A percentile compares a stretch with the other conserved stretches of the same genome.
Evolutionary conservation across 352 stramenopile species (phyloP).

Genomic region (Halophytophthora polymorphica): DNA sequence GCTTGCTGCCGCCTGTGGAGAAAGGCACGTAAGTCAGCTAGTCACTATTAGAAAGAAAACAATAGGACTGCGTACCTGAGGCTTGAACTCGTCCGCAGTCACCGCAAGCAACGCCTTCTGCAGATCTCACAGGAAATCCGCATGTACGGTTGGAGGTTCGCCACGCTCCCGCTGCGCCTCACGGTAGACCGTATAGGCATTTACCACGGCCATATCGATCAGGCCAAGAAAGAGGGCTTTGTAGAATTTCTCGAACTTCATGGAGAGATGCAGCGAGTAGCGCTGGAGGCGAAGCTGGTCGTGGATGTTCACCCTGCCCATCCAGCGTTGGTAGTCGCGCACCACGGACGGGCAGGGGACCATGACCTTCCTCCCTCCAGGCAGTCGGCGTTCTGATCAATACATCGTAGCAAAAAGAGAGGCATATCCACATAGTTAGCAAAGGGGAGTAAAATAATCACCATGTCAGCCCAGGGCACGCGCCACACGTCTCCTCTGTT

Average conservation of each 20-base stretch:
- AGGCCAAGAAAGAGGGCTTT: slow-evolving; percentile 21
- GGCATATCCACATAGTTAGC: neutral
- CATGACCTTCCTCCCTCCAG: neutral
- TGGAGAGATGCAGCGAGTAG: slow-evolving; percentile 14
- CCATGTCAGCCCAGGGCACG: neutral
- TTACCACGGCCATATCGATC: slow-evolving; percentile 18
- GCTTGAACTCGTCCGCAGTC: neutral
- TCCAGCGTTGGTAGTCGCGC: slow-evolving; percentile 11
- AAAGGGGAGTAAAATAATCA: neutral
- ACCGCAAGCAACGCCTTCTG: slow-evolving; percentile 7
- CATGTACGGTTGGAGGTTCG: slow-evolving; percentile 1
- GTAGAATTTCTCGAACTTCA: slow-evolving; percentile 13
- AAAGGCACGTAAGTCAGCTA: neutral
- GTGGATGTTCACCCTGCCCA: slow-evolving; percentile 15
- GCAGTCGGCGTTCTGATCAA: slow-evolving; percentile 6
- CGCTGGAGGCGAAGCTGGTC: slow-evolving; percentile 16
- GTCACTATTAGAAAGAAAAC: neutral
- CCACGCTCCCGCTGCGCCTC: slow-evolving; percentile 1
- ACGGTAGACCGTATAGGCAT: slow-evolving; percentile 17
- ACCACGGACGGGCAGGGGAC: slow-evolving; percentile 5
- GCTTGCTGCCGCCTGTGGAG: neutral
- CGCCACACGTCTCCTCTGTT: neutral
- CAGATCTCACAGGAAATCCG: slow-evolving; percentile 5
- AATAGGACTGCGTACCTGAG: neutral
- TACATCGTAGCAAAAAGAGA: neutral